These are phyloP conservation scores for Pleurotus eryngii DNA, from an alignment of 768 basidiomycete species.

Conservation along the genomic window DNA sequence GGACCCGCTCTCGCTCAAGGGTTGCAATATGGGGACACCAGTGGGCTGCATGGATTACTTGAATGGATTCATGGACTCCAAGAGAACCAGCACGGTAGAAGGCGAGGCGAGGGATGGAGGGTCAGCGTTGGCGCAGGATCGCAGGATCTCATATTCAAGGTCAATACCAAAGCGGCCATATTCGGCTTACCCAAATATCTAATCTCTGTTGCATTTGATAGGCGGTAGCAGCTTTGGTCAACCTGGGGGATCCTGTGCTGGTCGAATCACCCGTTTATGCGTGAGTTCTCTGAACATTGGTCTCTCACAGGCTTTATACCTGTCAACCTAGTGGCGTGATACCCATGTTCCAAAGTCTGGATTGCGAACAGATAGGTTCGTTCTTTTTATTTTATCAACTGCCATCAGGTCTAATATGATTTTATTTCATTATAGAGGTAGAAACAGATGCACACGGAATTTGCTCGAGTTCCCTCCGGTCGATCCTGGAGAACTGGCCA, in stretches of 20 bases:
- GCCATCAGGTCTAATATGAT: neutral
- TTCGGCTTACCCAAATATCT: neutral
- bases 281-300: constrained; percentile 31
- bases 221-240: constrained; percentile 69
- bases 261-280: constrained; percentile 83
- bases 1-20: constrained; percentile 58
- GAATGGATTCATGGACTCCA: constrained; percentile 76
- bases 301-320: constrained; percentile 8
- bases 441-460: constrained; percentile 75
- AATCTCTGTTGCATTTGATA: constrained; percentile 24
- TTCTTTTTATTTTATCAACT: neutral
- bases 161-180: constrained; percentile 22
- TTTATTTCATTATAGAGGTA: constrained; percentile 49
- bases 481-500: constrained; percentile 75
- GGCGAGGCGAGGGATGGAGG: constrained; percentile 64
- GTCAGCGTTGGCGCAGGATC: constrained; percentile 79
- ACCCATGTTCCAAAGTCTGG: constrained; percentile 55
- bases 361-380: constrained; percentile 59
- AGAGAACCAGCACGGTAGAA: constrained; percentile 62
- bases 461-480: constrained; percentile 51
- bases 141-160: constrained; percentile 89
- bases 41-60: constrained; percentile 59
- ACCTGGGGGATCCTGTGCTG: constrained; percentile 77
- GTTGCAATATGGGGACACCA: constrained; percentile 75
- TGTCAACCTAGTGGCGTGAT: constrained; percentile 52